phyloP scores from a whole-genome alignment of 192 early-diverging fungal species.

The Entophlyctis luteolus region DNA sequence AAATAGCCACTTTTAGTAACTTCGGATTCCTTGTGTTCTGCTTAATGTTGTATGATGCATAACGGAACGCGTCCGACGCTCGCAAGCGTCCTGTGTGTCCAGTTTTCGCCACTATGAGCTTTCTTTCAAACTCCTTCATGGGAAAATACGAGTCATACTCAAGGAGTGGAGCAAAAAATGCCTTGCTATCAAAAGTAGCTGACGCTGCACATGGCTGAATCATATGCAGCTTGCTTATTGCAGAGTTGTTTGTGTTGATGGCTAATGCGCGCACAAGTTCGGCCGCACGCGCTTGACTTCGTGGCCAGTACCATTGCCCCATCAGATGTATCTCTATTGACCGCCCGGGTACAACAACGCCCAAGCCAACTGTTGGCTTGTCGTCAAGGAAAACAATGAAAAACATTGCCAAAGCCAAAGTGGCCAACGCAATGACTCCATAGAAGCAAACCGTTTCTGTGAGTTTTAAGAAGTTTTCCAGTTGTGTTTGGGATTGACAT shows the following conservation, averaged over 20 bases:
- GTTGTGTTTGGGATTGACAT: too few relatives aligned
- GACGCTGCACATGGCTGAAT: not conserved
- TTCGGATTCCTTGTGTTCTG: not conserved
- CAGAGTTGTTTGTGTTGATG: constrained; percentile 19
- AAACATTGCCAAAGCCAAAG: too few relatives aligned
- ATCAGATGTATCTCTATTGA: constrained; percentile 19
- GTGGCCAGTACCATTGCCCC: constrained; percentile 27
- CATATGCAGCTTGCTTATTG: constrained; percentile 17
- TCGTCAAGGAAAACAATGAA: too few relatives aligned
- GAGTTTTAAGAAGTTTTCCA: too few relatives aligned
- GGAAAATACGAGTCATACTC: constrained; percentile 16
- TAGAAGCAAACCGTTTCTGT: too few relatives aligned
- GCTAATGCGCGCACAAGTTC: constrained; percentile 21
- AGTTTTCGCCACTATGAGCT: not conserved
- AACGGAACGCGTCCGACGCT: constrained; percentile 15
- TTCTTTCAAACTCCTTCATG: not conserved
- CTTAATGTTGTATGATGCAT: constrained; percentile 3
- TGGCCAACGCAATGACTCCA: too few relatives aligned
- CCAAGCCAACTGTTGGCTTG: not conserved
- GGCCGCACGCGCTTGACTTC: not conserved
- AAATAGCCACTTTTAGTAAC: not conserved
- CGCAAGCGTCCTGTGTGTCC: not conserved
- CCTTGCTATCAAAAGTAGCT: not conserved
- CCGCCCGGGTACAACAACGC: too few relatives aligned
- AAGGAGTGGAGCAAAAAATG: constrained; percentile 3